phyloP scores from a whole-genome alignment of 331 rosid genomes.

The Malus hybrid region DNA sequence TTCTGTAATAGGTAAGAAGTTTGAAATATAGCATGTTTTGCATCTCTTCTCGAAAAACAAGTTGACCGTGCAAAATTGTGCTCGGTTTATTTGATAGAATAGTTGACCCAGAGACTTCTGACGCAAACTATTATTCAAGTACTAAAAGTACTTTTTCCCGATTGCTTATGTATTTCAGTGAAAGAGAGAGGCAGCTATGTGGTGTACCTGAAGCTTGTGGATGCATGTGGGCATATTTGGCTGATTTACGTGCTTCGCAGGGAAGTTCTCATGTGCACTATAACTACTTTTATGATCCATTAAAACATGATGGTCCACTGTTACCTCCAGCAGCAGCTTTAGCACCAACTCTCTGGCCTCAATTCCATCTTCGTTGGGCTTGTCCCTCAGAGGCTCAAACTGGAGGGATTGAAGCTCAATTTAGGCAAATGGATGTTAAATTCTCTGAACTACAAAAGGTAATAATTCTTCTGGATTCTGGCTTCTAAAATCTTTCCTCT shows the following conservation, averaged over 20 bases:
- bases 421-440: conserved; percentile 50
- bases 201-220: conserved; percentile 74
- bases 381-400: conserved; percentile 77
- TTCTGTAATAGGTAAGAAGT: conserved; percentile 69
- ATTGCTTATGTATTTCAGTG: conserved; percentile 43
- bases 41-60: too few relatives aligned
- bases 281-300: conserved; percentile 73
- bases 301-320: conserved; percentile 48
- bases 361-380: conserved; percentile 92
- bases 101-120: background rate
- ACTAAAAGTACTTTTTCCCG: background rate
- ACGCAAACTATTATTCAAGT: background rate
- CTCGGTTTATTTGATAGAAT: too few relatives aligned
- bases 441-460: conserved; percentile 75
- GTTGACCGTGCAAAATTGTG: too few relatives aligned
- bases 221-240: conserved; percentile 89
- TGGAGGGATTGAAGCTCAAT: conserved; percentile 69
- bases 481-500: background rate
- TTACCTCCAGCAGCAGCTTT: conserved; percentile 93
- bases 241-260: conserved; percentile 59
- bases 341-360: conserved; percentile 95
- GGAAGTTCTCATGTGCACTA: conserved; percentile 69
- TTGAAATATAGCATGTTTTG: too few relatives aligned
- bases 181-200: conserved; percentile 74
- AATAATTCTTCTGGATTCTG: background rate